Evolutionary conservation across 305 asterid genomes (phyloP), one percentile per base, ranked within the genome.

Genomic region (Nicotiana rustica): DNA sequence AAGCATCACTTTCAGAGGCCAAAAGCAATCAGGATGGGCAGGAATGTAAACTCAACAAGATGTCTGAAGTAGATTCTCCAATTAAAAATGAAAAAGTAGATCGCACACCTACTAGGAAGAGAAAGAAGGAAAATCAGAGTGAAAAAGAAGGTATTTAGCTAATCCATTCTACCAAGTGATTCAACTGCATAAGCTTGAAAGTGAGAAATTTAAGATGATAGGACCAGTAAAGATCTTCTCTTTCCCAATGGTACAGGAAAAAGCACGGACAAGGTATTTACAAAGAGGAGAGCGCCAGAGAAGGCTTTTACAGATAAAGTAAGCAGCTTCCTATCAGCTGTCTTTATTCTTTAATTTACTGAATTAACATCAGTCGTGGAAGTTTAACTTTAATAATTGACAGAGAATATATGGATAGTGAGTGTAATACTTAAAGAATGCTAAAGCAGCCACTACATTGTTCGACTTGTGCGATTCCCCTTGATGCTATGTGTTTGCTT

Each of bases 181-280:
- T 29, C 67, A 15, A 55, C 17, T 52, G 80, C 80, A 64, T 44
- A 61, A 47, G 68, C 80, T 38, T 75, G 62, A 62, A 80, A 75
- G 67, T 82, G 60, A 25, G 62, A 66, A 76, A n/a, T 62, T 61
- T 73, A 81, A 60, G 65, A 67, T 44, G 8, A 84, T 41, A 41
- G 59, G 38, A 35, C 10, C n/a, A 41, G 56, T 71, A 60, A 76
- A 80, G 49, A 38, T 57, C 64, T 75, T 19, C 41, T 56, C 66
- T 56, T 77, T 80, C 77, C 44, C 60, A 67, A 79, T 85, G 38
- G 81, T 89, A 86, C 93, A 94, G 98, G 89, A 77, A 87, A 84
- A 86, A 73, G 65, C 83, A 86, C 64, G 10, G 88, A 68, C 76
- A 83, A 81, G 69, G 81, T 70, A 64, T 85, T 29, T 29, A 49